phyloP scores from a whole-genome alignment of 1,284 basidiomycete genomes.

The Omphalotus olearius region DNA sequence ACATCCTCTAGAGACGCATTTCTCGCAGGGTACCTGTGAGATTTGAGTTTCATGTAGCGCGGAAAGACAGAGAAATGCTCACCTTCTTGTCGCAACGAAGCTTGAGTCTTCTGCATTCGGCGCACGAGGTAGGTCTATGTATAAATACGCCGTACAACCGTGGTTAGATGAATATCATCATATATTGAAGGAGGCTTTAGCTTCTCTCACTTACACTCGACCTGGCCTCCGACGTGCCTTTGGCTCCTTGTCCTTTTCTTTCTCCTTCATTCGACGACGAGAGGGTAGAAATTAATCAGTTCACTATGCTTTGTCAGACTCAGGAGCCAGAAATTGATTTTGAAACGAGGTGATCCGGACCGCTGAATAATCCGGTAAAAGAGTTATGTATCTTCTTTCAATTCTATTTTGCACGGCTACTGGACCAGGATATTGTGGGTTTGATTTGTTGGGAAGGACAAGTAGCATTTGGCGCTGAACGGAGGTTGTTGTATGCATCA shows the following conservation, averaged over 20 bases:
- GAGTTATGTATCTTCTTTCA: too few species aligned
- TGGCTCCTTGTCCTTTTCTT: constrained; percentile 10
- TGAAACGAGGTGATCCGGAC: too few species aligned
- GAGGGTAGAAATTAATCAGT: too few species aligned
- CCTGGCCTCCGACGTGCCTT: constrained; percentile 8
- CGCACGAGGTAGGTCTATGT: constrained; percentile 55
- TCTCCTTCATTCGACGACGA: constrained; percentile 1
- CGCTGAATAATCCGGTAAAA: too few species aligned
- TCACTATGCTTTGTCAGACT: too few species aligned
- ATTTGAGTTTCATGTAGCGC: neutral
- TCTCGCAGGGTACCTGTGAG: constrained; percentile 63
- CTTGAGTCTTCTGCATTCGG: constrained; percentile 71
- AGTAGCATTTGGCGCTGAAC: too few species aligned
- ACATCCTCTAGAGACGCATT: constrained; percentile 65
- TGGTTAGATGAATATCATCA: neutral
- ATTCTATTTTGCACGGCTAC: too few species aligned
- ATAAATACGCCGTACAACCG: neutral
- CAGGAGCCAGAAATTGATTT: too few species aligned
- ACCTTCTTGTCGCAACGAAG: constrained; percentile 70
- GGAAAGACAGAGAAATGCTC: constrained; percentile 8
- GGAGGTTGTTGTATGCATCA: too few species aligned
- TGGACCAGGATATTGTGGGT: too few species aligned
- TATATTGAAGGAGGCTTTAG: too few species aligned
- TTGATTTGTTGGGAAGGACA: too few species aligned
- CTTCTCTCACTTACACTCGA: neutral